Evolutionary conservation across 2,329 filamentous ascomycete species (phyloP).

Genomic region (Fusarium sp.): DNA sequence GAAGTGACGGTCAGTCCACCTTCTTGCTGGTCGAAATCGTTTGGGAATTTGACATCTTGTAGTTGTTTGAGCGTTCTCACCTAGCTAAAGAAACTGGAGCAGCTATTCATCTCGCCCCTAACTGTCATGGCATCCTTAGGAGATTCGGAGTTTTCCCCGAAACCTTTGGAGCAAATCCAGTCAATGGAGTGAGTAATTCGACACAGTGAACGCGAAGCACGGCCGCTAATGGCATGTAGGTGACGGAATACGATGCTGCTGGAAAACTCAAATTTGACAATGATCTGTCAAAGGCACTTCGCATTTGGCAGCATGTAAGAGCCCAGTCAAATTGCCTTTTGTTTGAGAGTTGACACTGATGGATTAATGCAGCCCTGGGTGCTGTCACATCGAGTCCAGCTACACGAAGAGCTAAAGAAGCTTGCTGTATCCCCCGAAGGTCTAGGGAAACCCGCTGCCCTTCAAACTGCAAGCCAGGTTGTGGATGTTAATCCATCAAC

Average conservation of each 20-base stretch:
- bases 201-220: neutral
- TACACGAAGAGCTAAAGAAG: constrained; percentile 63
- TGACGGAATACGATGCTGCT: constrained; percentile 51
- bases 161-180: constrained; percentile 52
- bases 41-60: neutral
- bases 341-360: neutral
- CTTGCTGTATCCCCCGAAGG: constrained; percentile 53
- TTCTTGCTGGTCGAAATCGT: no score
- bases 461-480: constrained; percentile 57
- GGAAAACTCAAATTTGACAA: constrained; percentile 52
- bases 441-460: constrained; percentile 49
- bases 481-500: constrained; percentile 54
- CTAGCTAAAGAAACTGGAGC: constrained; percentile 69
- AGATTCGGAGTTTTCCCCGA: constrained; percentile 53
- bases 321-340: accelerated
- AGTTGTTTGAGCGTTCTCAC: constrained; percentile 67
- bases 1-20: constrained; percentile 52
- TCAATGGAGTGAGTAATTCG: constrained; percentile 41
- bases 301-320: constrained; percentile 57
- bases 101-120: constrained; percentile 72
- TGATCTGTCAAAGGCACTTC: constrained; percentile 50
- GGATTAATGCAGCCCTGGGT: constrained; percentile 51
- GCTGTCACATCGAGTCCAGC: constrained; percentile 62
- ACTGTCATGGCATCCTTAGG: constrained; percentile 67
- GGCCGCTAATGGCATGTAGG: constrained; percentile 31